Percentiles rank a stretch among this genome's conserved stretches.
Conservation (phyloP, 1,284 basidiomycete species). For the Leccinum colubrinum region DNA sequence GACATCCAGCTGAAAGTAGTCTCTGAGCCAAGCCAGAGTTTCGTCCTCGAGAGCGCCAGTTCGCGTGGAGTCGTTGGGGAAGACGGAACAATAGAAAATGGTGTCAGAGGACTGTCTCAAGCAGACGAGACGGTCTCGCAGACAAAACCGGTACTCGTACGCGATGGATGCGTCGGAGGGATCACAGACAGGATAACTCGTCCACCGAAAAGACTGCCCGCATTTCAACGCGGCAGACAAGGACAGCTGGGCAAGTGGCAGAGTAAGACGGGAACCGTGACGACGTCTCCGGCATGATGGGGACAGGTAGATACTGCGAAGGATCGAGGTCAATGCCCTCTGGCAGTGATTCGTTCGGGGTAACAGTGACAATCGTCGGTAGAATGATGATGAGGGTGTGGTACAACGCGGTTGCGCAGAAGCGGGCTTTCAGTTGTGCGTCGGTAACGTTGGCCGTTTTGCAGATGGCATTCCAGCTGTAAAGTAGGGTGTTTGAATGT, state of each 20-base stretch:
- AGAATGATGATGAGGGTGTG: slow-evolving; percentile 52
- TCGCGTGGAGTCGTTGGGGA: slow-evolving; percentile 43
- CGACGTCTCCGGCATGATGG: slow-evolving; percentile 54
- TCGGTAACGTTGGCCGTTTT: slow-evolving; percentile 71
- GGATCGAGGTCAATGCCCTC: slow-evolving; percentile 54
- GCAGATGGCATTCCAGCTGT: slow-evolving; percentile 70
- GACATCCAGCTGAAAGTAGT: slow-evolving; percentile 89
- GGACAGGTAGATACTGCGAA: slow-evolving; percentile 50
- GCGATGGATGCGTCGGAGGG: slow-evolving; percentile 25
- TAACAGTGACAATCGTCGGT: slow-evolving; percentile 26
- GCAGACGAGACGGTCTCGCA: slow-evolving; percentile 80
- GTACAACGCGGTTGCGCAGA: slow-evolving; percentile 70
- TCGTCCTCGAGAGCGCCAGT: slow-evolving; percentile 47
- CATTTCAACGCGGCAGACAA: slow-evolving; percentile 73
- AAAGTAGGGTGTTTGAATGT: slow-evolving; percentile 5
- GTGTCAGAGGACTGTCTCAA: slow-evolving; percentile 69
- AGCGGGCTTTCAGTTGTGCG: slow-evolving; percentile 62
- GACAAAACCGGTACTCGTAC: slow-evolving; percentile 72
- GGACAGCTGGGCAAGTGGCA: slow-evolving; percentile 65
- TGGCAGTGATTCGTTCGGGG: slow-evolving; percentile 36
- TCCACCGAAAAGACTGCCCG: slow-evolving; percentile 83
- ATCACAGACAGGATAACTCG: slow-evolving; percentile 35
- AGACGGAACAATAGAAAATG: slow-evolving; percentile 73
- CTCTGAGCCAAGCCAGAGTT: slow-evolving; percentile 75
- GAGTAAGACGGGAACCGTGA: slow-evolving; percentile 67